A percentile compares a stretch with the other conserved stretches of the same genome.
Conservation (phyloP, 768 basidiomycete species). For the Artomyces pyxidatus region DNA sequence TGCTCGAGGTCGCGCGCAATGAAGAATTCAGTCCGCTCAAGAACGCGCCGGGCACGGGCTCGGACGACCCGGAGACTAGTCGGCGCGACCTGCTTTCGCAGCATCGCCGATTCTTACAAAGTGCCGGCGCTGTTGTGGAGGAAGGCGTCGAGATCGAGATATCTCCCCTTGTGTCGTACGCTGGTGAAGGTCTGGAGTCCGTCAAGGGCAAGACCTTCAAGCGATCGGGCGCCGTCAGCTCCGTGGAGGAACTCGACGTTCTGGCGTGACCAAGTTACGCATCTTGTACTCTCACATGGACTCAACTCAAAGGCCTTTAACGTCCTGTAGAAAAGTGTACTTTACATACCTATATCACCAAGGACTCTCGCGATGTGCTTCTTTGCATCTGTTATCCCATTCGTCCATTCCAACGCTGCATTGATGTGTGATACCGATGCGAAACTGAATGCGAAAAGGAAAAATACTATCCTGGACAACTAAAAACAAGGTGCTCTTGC, state of each 20-base stretch:
- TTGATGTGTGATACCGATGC: too few species aligned
- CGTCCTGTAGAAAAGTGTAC: too few species aligned
- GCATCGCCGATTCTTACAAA: constrained; percentile 76
- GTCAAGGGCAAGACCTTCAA: constrained; percentile 73
- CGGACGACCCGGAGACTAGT: constrained; percentile 88
- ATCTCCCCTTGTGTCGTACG: constrained; percentile 81
- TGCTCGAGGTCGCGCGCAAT: constrained; percentile 78
- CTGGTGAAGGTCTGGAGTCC: constrained; percentile 81
- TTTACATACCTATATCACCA: too few species aligned
- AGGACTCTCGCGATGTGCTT: too few species aligned
- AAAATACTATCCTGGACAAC: too few species aligned
- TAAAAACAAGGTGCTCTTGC: too few species aligned
- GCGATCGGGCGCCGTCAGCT: constrained; percentile 62
- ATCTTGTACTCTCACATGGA: too few species aligned
- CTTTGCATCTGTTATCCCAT: too few species aligned
- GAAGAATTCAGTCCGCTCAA: constrained; percentile 97
- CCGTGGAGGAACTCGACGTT: constrained; percentile 63
- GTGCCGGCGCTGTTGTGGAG: constrained; percentile 63
- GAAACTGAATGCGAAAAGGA: too few species aligned
- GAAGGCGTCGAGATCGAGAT: constrained; percentile 85
- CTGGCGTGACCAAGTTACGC: constrained; percentile 32
- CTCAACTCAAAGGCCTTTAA: too few species aligned
- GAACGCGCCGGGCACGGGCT: constrained; percentile 89
- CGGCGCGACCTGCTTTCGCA: constrained; percentile 83
- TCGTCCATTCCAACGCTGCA: too few species aligned